Evolutionary conservation across 2,329 filamentous ascomycete species (phyloP).

Genomic region (Thyridium curvatum): DNA sequence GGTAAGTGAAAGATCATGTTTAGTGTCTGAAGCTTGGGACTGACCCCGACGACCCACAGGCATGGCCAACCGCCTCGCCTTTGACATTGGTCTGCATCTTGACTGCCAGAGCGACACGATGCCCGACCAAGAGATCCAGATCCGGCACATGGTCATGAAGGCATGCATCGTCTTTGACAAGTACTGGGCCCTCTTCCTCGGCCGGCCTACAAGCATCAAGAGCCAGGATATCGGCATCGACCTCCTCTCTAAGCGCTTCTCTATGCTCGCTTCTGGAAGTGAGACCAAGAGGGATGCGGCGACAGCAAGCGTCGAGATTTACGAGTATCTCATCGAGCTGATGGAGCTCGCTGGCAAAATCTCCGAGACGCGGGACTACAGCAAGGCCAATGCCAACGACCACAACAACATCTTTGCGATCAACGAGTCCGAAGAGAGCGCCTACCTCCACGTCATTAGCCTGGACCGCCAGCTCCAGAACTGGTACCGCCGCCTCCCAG

Average conservation of each 20-base stretch:
- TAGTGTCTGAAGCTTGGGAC: too few species aligned
- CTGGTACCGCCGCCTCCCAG: constrained; percentile 46
- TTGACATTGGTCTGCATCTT: constrained; percentile 43
- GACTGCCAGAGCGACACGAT: constrained; percentile 34
- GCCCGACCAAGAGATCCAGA: constrained; percentile 36
- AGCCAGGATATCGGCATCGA: constrained; percentile 42
- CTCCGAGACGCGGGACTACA: constrained; percentile 33
- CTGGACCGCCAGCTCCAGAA: constrained; percentile 47
- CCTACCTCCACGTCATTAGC: constrained; percentile 42
- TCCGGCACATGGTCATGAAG: constrained; percentile 43
- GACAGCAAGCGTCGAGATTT: constrained; percentile 28
- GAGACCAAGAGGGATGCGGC: constrained; percentile 19
- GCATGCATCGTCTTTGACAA: constrained; percentile 48
- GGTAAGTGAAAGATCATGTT: constrained; percentile 26
- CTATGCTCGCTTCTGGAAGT: constrained; percentile 29
- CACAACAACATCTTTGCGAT: constrained; percentile 19
- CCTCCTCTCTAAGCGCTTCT: constrained; percentile 36
- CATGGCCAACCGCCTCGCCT: constrained; percentile 37
- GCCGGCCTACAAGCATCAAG: constrained; percentile 47
- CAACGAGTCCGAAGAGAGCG: constrained; percentile 32
- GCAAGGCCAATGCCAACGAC: constrained; percentile 22
- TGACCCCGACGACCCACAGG: constrained; percentile 12
- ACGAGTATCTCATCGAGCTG: constrained; percentile 46
- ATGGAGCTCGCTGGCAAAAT: constrained; percentile 49
- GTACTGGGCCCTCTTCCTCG: constrained; percentile 49